These are phyloP conservation scores for Aphanomyces euteiches DNA, from an alignment of 352 stramenopile species.

Conservation along the genomic window DNA sequence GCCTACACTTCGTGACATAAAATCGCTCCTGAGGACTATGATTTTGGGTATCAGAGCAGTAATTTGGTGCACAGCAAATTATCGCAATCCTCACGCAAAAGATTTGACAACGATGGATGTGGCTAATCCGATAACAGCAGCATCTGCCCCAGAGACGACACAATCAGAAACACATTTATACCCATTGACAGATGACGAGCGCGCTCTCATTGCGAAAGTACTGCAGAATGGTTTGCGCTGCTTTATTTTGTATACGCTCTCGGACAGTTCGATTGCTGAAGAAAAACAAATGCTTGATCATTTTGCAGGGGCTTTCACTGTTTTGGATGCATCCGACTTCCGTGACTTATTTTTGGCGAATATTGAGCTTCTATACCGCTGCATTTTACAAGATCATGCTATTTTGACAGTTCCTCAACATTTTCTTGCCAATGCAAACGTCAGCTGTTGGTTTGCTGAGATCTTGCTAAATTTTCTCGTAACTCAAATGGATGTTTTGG, in stretches of 20 bases:
- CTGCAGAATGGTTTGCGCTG: slow-evolving; percentile 91
- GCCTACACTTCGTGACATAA: slow-evolving; percentile 84
- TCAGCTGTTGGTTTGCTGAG: slow-evolving; percentile 92
- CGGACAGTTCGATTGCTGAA: slow-evolving; percentile 79
- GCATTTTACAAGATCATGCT: slow-evolving; percentile 91
- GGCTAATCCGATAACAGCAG: slow-evolving; percentile 26
- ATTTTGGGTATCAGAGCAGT: slow-evolving; percentile 97
- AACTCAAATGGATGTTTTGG: slow-evolving; percentile 90
- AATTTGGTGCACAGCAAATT: slow-evolving; percentile 97
- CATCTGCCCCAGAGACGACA: slow-evolving; percentile 5
- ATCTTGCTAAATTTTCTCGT: slow-evolving; percentile 95
- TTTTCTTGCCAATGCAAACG: slow-evolving; percentile 91
- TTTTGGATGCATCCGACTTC: slow-evolving; percentile 94
- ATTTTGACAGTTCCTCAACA: slow-evolving; percentile 93
- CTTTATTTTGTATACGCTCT: slow-evolving; percentile 91
- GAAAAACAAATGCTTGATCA: slow-evolving; percentile 96
- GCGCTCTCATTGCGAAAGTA: slow-evolving; percentile 90
- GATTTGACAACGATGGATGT: slow-evolving; percentile 77
- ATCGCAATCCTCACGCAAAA: slow-evolving; percentile 83
- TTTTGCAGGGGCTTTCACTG: slow-evolving; percentile 95
- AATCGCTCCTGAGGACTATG: slow-evolving; percentile 94
- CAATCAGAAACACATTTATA: slow-evolving; percentile 48
- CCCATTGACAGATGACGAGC: slow-evolving; percentile 90
- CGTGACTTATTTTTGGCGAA: slow-evolving; percentile 86
- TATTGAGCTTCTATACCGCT: slow-evolving; percentile 88